Evolutionary conservation across 163 green algal genomes (phyloP).

Genomic region (Scenedesmus sp.): DNA sequence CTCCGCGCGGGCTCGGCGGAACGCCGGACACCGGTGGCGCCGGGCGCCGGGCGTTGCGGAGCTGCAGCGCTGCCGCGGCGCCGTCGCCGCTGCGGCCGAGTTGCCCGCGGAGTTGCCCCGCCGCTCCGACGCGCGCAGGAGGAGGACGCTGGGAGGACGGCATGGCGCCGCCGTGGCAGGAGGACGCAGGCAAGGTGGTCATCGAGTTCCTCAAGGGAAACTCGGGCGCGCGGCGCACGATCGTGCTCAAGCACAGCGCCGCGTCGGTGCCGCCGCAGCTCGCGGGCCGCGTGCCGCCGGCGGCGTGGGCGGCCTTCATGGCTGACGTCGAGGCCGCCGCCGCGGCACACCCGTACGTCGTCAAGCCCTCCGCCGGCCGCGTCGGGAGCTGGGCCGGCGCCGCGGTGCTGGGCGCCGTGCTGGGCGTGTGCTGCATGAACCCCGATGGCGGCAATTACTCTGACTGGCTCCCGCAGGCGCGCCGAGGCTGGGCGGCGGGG

Average conservation of each 20-base stretch:
- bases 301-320: conserved; percentile 40
- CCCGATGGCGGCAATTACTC: conserved; percentile 33
- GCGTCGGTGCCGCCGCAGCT: conserved; percentile 23
- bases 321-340: conserved; percentile 17
- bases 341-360: conserved; percentile 39
- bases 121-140: too few species aligned
- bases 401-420: background rate
- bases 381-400: conserved; percentile 15
- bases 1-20: too few species aligned
- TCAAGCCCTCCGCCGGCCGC: conserved; percentile 10
- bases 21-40: too few species aligned
- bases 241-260: conserved; percentile 22
- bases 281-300: conserved; percentile 7
- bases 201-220: conserved; percentile 37
- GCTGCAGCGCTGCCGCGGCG: too few species aligned
- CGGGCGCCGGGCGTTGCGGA: too few species aligned
- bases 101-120: too few species aligned
- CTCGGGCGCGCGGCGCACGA: conserved; percentile 18
- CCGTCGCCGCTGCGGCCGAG: too few species aligned
- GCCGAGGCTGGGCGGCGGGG: background rate
- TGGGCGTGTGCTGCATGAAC: conserved; percentile 35
- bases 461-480: conserved; percentile 18
- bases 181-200: conserved; percentile 28
- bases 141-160: background rate
- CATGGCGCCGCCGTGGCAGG: conserved; percentile 29